phyloP scores from a whole-genome alignment of 257 asterid species.

The Nicotiana paniculata region DNA sequence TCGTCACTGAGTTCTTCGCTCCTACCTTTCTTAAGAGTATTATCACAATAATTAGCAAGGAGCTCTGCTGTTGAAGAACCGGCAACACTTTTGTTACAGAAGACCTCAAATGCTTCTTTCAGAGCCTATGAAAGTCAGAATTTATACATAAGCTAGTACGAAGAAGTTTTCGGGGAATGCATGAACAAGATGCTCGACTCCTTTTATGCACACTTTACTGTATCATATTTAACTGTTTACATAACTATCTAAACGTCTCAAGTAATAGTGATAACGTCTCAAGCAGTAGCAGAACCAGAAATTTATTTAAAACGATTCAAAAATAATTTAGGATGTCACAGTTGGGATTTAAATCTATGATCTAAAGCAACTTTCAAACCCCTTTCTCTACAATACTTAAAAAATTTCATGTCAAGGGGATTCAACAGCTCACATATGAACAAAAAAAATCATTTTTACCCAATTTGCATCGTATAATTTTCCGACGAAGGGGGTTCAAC shows the following conservation, averaged over 20 bases:
- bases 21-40: constrained; percentile 46
- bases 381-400: too few species aligned
- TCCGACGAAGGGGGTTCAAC: too few species aligned
- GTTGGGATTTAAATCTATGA: too few species aligned
- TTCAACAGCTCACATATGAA: too few species aligned
- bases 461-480: too few species aligned
- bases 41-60: constrained; percentile 42
- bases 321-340: too few species aligned
- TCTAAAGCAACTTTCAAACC: too few species aligned
- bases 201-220: background rate
- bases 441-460: too few species aligned
- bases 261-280: background rate
- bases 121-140: constrained; percentile 28
- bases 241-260: background rate
- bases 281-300: too few species aligned
- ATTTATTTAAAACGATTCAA: too few species aligned
- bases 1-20: constrained; percentile 40
- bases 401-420: too few species aligned
- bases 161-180: background rate
- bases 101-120: constrained; percentile 47
- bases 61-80: constrained; percentile 43
- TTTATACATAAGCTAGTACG: background rate
- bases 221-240: background rate
- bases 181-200: background rate
- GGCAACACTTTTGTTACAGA: constrained; percentile 38